A percentile compares a stretch with the other conserved stretches of the same genome.
Conservation (phyloP, 371 early-diverging fungal genomes). For the Saksenaea oblongispora region DNA sequence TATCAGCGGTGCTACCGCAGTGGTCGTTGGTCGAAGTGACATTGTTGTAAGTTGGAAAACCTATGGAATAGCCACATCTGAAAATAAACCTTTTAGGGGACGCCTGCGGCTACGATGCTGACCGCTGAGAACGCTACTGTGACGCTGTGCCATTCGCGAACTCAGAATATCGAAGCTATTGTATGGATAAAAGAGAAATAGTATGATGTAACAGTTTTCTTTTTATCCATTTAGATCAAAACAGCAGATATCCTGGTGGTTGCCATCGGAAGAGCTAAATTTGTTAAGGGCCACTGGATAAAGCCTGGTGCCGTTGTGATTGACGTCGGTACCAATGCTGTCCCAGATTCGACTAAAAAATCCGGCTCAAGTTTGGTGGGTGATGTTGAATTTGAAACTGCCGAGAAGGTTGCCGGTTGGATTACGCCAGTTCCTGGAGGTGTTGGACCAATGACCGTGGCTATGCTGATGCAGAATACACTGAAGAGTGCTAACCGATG, state of each 20-base stretch:
- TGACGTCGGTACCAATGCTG: slow-evolving; percentile 93
- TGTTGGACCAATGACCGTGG: slow-evolving; percentile 97
- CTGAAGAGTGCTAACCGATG: slow-evolving; percentile 75
- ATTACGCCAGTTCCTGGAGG: slow-evolving; percentile 97
- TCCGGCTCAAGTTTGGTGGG: slow-evolving; percentile 89
- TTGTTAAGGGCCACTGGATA: slow-evolving; percentile 89
- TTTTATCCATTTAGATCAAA: slow-evolving; percentile 39
- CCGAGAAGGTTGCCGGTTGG: slow-evolving; percentile 65
- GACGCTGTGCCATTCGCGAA: slow-evolving; percentile 89
- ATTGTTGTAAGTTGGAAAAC: slow-evolving; percentile 66
- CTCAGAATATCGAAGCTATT: slow-evolving; percentile 68
- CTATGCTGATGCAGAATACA: slow-evolving; percentile 91
- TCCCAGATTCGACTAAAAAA: slow-evolving; percentile 80
- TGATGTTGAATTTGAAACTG: slow-evolving; percentile 85
- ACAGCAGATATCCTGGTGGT: slow-evolving; percentile 88
- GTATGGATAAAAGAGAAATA: slow-evolving; percentile 39
- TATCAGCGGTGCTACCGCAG: slow-evolving; percentile 78
- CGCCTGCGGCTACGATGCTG: slow-evolving; percentile 85
- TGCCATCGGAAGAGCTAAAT: slow-evolving; percentile 80
- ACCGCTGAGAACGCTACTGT: slow-evolving; percentile 84
- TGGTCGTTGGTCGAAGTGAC: slow-evolving; percentile 92
- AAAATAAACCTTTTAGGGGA: slow-evolving; percentile 51
- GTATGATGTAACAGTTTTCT: neutral
- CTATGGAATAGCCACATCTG: neutral
- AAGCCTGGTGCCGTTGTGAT: slow-evolving; percentile 91